These are phyloP conservation scores for Magnolia changhungtana DNA, from an alignment of 164 flowering plant genomes.

Conservation along the genomic window DNA sequence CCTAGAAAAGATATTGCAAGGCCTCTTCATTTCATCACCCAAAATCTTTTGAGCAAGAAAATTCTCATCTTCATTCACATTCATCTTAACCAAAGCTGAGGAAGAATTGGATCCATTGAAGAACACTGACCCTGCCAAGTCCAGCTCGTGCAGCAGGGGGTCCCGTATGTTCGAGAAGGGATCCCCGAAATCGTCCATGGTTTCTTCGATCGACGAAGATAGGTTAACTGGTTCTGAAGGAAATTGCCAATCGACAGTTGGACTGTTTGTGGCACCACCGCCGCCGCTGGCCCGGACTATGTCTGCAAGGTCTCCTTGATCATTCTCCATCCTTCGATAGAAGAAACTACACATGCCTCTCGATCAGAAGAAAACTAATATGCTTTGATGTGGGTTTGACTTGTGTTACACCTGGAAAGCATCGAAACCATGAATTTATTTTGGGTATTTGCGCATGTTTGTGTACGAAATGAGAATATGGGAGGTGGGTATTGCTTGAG, in stretches of 20 bases:
- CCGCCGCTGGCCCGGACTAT: slow-evolving; percentile 56
- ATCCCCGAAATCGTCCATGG: slow-evolving; percentile 43
- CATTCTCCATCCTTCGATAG: slow-evolving; percentile 46
- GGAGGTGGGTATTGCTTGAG: slow-evolving; percentile 12
- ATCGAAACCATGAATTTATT: slow-evolving; percentile 17
- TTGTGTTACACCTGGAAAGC: slow-evolving; percentile 17
- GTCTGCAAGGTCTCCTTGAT: slow-evolving; percentile 77
- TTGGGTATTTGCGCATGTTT: slow-evolving; percentile 7
- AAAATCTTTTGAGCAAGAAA: slow-evolving; percentile 20
- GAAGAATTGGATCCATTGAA: slow-evolving; percentile 20
- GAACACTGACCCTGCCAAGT: slow-evolving; percentile 23
- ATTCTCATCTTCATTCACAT: slow-evolving; percentile 1
- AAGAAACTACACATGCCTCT: slow-evolving; percentile 36
- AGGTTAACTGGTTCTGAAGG: slow-evolving; percentile 23
- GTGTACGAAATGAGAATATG: neutral
- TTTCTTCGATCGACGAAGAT: slow-evolving; percentile 6
- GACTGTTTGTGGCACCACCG: slow-evolving; percentile 1
- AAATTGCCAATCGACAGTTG: slow-evolving; percentile 29
- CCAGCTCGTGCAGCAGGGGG: slow-evolving; percentile 52
- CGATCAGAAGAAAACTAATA: neutral
- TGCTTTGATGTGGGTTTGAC: neutral
- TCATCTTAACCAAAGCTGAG: slow-evolving; percentile 13
- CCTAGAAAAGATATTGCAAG: slow-evolving; percentile 44
- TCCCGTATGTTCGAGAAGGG: slow-evolving; percentile 48
- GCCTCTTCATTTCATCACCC: slow-evolving; percentile 33